Evolutionary conservation across 805 yeast genomes (phyloP).

Genomic region (Torulaspora maleeae): DNA sequence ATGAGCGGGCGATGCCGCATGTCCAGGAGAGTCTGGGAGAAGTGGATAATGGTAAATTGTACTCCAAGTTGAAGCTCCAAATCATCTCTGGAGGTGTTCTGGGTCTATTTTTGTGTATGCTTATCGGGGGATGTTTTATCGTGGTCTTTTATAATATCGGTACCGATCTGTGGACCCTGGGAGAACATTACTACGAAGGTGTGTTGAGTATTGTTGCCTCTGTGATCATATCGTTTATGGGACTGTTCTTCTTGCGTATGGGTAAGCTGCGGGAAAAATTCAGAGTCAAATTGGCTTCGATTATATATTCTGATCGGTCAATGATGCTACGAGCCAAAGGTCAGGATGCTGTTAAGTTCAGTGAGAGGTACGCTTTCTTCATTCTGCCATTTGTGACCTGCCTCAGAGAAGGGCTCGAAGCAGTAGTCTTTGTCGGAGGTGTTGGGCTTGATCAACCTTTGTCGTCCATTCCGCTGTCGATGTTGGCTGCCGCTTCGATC

Average conservation of each 20-base stretch:
- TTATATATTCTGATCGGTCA: constrained; percentile 35
- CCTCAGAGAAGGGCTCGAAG: constrained; percentile 85
- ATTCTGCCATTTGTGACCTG: constrained; percentile 82
- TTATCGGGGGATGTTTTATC: constrained; percentile 70
- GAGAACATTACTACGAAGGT: constrained; percentile 91
- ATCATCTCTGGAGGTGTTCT: constrained; percentile 76
- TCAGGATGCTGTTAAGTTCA: constrained; percentile 35
- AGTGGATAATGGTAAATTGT: constrained; percentile 34
- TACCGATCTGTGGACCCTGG: constrained; percentile 77
- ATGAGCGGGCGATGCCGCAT: constrained; percentile 8
- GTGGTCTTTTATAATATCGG: constrained; percentile 70
- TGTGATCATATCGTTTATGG: constrained; percentile 79
- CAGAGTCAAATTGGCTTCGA: constrained; percentile 53
- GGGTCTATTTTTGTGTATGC: constrained; percentile 64
- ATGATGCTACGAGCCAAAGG: constrained; percentile 17
- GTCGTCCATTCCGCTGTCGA: constrained; percentile 60
- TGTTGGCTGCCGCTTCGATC: constrained; percentile 49
- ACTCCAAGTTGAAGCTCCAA: constrained; percentile 53
- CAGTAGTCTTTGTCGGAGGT: constrained; percentile 88
- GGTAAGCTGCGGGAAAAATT: constrained; percentile 81
- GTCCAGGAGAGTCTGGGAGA: constrained; percentile 17
- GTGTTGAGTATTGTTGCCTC: constrained; percentile 73
- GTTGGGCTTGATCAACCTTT: constrained; percentile 71
- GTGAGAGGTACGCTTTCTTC: constrained; percentile 64
- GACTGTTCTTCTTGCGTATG: constrained; percentile 72